phyloP scores from a whole-genome alignment of 345 rosid genomes.

The Aethionema arabicum region DNA sequence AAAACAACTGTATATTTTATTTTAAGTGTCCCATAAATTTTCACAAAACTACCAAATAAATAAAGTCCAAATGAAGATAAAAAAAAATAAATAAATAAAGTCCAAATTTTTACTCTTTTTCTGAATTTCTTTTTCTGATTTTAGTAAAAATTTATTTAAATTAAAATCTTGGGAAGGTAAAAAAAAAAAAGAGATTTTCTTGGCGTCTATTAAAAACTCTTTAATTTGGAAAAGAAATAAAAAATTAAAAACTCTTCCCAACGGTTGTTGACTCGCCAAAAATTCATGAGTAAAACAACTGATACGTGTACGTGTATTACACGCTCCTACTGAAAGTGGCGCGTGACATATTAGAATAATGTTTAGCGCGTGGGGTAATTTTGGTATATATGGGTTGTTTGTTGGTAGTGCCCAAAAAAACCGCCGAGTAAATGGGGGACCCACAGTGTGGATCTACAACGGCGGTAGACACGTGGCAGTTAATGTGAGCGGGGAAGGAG shows the following conservation, averaged over 20 bases:
- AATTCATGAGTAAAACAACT: neutral
- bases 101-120: neutral
- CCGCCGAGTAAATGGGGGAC: conserved; percentile 18
- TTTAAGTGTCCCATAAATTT: conserved; percentile 27
- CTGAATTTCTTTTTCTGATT: too few species aligned
- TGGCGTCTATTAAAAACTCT: neutral
- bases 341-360: neutral
- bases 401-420: conserved; percentile 18
- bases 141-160: conserved; percentile 5
- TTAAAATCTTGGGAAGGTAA: conserved; percentile 4
- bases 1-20: conserved; percentile 19
- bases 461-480: conserved; percentile 28
- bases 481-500: neutral
- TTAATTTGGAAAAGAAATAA: too few species aligned
- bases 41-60: conserved; percentile 20
- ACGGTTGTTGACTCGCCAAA: conserved; percentile 26
- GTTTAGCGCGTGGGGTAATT: conserved; percentile 1
- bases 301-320: neutral
- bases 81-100: conserved; percentile 13
- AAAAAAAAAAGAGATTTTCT: conserved; percentile 1
- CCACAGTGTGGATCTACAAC: conserved; percentile 8
- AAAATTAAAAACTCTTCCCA: conserved; percentile 8
- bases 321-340: neutral
- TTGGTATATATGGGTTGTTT: conserved; percentile 6
- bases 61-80: conserved; percentile 14